These are phyloP conservation scores for Berkeleyomyces basicola DNA, from an alignment of 2,329 filamentous ascomycete species.

Conservation along the genomic window DNA sequence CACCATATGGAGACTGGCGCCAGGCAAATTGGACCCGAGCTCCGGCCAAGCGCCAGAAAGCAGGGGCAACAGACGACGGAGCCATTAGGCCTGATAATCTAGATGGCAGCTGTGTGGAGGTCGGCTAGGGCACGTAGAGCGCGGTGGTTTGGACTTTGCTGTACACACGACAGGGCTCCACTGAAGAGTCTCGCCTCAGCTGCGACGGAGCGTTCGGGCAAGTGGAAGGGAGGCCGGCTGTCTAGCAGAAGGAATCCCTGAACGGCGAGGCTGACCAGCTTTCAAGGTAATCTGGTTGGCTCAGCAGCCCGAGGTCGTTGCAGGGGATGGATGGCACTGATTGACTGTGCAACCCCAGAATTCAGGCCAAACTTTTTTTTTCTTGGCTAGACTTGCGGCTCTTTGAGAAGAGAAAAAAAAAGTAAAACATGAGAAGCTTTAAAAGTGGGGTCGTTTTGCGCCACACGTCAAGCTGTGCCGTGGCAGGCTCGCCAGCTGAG, in stretches of 20 bases:
- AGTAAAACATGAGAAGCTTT: not conserved
- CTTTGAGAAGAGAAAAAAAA: not conserved
- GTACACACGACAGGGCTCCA: not conserved
- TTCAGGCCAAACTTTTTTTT: conserved; percentile 6
- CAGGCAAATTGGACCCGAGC: not conserved
- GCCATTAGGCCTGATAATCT: not conserved
- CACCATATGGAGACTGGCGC: not conserved
- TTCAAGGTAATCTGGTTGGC: not conserved
- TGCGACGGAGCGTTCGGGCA: not conserved
- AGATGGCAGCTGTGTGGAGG: not conserved
- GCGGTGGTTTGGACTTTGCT: not conserved
- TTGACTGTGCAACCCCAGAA: conserved; percentile 5
- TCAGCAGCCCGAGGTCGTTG: not conserved
- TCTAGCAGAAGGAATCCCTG: not conserved
- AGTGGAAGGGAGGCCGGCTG: not conserved
- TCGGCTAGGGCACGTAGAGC: not conserved
- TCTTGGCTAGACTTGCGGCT: not conserved
- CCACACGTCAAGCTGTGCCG: not conserved
- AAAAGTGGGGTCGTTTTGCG: not conserved
- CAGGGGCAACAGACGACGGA: not conserved
- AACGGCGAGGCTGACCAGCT: not conserved
- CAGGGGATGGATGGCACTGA: not conserved
- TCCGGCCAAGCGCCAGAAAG: not conserved
- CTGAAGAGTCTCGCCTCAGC: not conserved
- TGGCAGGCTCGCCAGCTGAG: not conserved